Evolutionary conservation across 768 basidiomycete species (phyloP), one percentile per base, ranked within the genome.

Genomic region (Lentinula aciculospora): DNA sequence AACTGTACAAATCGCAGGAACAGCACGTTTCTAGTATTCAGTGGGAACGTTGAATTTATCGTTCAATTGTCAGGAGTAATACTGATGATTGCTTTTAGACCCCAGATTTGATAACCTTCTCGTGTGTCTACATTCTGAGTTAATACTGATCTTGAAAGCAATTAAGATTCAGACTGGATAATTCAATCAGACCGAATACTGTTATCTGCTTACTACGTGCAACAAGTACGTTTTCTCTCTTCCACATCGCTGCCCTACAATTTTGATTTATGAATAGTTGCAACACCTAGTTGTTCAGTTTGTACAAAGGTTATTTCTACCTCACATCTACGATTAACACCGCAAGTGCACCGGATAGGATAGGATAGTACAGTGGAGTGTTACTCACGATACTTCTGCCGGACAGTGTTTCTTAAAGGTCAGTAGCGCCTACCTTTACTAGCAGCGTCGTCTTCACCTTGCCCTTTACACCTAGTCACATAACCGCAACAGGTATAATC

Each of bases 361-460:
- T n/a, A n/a, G n/a, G n/a, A n/a, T n/a, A n/a, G 65, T 85, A 1
- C 77, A 82, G 67, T 89, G 86, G 86, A 85, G 83, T 61, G 77
- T 86, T 13, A 73, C 74, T 8, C 71, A 75, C 48, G 71, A 72
- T 34, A 75, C 61, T 2, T 63, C 59, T 32, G 48, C 23, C 10
- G 23, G 74, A 2, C 58, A 64, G 0, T 66, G 72, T 15, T 53
- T 53, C 25, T 39, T 3, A 64, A 78, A 56, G 70, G 86, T 53
- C n/a, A n/a, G 51, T 4, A 15, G 29, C 19, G 40, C 53, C 70
- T 23, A 66, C 63, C 0, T 65, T 73, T 3, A 63, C 76, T 1
- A 72, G 76, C 1, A 64, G 71, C 7, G 31, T 88, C 32, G 76
- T 75, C 10, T 85, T 87, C 65, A 63, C 73, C 15, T 67, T 88